Evolutionary conservation across 352 stramenopile species (phyloP).

Genomic region (Phytopythium litorale): DNA sequence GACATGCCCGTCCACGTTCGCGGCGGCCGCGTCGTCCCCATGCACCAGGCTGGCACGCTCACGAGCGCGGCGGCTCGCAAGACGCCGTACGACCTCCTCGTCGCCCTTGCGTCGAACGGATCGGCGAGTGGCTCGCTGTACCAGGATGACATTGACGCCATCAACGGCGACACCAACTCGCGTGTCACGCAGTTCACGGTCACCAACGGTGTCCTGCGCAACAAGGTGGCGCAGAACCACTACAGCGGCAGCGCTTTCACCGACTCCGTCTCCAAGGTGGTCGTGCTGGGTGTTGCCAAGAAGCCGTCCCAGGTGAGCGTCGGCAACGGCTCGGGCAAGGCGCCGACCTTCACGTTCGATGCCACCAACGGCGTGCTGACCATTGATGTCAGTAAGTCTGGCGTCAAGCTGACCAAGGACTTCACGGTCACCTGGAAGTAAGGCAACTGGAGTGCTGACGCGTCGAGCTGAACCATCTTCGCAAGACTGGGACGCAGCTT

Average conservation of each 20-base stretch:
- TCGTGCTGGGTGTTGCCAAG: slow-evolving; percentile 3
- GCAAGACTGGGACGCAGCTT: neutral
- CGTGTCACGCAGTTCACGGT: slow-evolving; percentile 1
- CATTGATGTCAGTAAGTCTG: slow-evolving; percentile 3
- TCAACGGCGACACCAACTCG: slow-evolving; percentile 1
- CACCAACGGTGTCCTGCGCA: neutral
- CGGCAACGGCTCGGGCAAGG: slow-evolving; percentile 2
- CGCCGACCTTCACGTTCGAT: slow-evolving; percentile 2
- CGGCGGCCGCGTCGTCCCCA: slow-evolving; percentile 39
- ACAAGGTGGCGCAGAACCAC: slow-evolving; percentile 1
- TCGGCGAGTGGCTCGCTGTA: slow-evolving; percentile 41
- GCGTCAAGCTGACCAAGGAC: slow-evolving; percentile 2
- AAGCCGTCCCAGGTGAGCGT: slow-evolving; percentile 3
- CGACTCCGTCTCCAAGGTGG: neutral
- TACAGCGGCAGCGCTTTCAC: slow-evolving; percentile 4
- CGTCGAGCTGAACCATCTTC: neutral
- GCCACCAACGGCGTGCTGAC: slow-evolving; percentile 4
- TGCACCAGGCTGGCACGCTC: slow-evolving; percentile 38
- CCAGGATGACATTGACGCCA: slow-evolving; percentile 29
- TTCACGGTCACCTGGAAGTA: slow-evolving; percentile 11
- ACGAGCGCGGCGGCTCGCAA: slow-evolving; percentile 37
- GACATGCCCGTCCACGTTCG: slow-evolving; percentile 59
- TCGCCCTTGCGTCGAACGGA: slow-evolving; percentile 24
- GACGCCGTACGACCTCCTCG: slow-evolving; percentile 47
- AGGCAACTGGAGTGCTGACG: neutral